Percentiles rank a stretch among this genome's conserved stretches.
phyloP scores from a whole-genome alignment of 345 rosid genomes.

The Eutrema yunnanense region DNA sequence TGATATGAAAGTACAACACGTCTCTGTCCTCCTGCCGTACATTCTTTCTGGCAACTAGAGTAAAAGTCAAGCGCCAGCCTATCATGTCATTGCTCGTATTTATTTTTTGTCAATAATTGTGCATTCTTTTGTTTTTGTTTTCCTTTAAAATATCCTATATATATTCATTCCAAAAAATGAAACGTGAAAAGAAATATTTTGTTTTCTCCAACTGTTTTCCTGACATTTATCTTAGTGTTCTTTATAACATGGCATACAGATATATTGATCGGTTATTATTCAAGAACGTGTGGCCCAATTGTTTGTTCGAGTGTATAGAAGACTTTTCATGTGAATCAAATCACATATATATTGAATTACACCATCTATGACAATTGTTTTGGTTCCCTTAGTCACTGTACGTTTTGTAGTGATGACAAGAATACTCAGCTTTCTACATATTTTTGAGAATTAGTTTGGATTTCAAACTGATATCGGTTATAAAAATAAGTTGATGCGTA shows the following conservation, averaged over 20 bases:
- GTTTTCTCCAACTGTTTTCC: background rate
- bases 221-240: background rate
- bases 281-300: background rate
- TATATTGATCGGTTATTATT: background rate
- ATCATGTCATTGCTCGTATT: background rate
- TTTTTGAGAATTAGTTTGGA: no score
- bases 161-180: background rate
- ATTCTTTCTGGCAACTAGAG: constrained; percentile 19
- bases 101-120: background rate
- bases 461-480: background rate
- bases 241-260: no score
- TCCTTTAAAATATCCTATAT: background rate
- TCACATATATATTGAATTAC: background rate
- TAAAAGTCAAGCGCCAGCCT: constrained; percentile 26
- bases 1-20: constrained; percentile 28
- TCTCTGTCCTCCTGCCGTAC: constrained; percentile 35
- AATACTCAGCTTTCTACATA: no score
- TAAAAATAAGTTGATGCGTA: background rate
- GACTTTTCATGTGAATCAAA: background rate
- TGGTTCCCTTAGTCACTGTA: background rate
- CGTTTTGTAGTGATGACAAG: background rate
- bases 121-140: background rate
- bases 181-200: background rate
- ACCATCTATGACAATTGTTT: background rate
- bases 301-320: background rate